Conservation (phyloP, 1,139 yeast genomes). For the Suhomyces coccinellae region DNA sequence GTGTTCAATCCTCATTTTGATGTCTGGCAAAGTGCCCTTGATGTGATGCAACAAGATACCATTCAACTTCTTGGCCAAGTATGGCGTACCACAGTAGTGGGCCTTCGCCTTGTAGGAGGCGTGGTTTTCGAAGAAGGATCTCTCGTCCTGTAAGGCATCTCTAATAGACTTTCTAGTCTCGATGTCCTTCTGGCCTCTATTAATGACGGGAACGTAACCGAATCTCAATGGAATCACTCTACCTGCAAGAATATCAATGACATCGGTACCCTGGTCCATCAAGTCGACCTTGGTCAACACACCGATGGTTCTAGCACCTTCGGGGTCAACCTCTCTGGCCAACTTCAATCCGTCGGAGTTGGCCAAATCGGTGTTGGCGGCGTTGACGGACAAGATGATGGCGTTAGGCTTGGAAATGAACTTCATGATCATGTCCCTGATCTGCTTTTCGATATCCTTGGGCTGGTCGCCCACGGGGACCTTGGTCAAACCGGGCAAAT, state of each 20-base stretch:
- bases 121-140: constrained; percentile 71
- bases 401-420: constrained; percentile 96
- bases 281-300: constrained; percentile 95
- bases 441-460: constrained; percentile 91
- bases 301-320: constrained; percentile 94
- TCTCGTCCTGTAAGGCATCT: constrained; percentile 83
- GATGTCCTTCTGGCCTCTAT: constrained; percentile 96
- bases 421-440: constrained; percentile 90
- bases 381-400: constrained; percentile 90
- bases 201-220: constrained; percentile 96
- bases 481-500: constrained; percentile 95
- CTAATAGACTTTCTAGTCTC: constrained; percentile 83
- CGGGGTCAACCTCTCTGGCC: constrained; percentile 98
- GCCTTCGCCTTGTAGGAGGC: constrained; percentile 83
- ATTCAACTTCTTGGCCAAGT: constrained; percentile 88
- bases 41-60: constrained; percentile 89
- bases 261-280: constrained; percentile 99
- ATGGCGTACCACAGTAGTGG: constrained; percentile 93
- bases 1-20: constrained; percentile 85
- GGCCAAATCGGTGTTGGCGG: constrained; percentile 97
- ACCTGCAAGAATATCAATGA: constrained; percentile 93
- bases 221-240: constrained; percentile 92
- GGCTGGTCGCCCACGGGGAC: constrained; percentile 99
- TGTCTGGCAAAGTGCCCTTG: constrained; percentile 91
- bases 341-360: constrained; percentile 94